Base-by-base conservation (phyloP, 257 asterid genomes). In the Parsonsia alboflavescens region DNA sequence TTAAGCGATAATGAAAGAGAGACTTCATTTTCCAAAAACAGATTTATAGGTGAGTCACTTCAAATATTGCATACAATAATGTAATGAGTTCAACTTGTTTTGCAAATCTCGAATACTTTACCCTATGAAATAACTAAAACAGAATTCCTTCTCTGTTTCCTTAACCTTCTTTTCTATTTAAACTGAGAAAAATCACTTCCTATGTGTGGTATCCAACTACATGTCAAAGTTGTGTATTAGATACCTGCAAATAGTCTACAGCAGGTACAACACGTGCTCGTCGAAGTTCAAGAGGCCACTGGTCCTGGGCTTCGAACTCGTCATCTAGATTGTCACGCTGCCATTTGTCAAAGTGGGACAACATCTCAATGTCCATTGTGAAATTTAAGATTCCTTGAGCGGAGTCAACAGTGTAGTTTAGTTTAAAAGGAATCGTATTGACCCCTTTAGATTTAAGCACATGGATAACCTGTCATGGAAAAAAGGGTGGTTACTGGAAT, bases 341-440 rank as follows among this genome's bases (percentile, higher is more conserved):
- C 98, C 99, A 95, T 81, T 95, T 88, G 30, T 95, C 98, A 11
- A 95, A 95, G 81, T 95, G 98, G 50, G 97, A 87, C 85, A 95
- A 75, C 98, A 90, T 88, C 75, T 92, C 99, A 6, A 92, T 91
- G 57, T 89, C 96, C 99, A 95, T 95, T 2, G 98, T 92, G 85
- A 95, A 89, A 87, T 88, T 95, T 28, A 92, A 49, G 75, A 95
- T 92, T 50, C 98, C 99, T 92, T 92, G 97, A 79, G 91, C 98
- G 67, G 92, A 81, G n/a, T 88, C 88, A 44, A 90, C 96, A 7
- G 85, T 86, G 85, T 95, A 95, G 77, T 90, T 88, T 79, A 92
- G 89, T 84, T 88, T 80, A 61, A 89, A 95, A 1, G 97, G 97
- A 76, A 95, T 87, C 96, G 87, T 77, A 70, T 82, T 89, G 15